Evolutionary conservation across 2,329 filamentous ascomycete genomes (phyloP), one percentile per base, ranked within the genome.

Genomic region (Cryoendolithus antarcticus): DNA sequence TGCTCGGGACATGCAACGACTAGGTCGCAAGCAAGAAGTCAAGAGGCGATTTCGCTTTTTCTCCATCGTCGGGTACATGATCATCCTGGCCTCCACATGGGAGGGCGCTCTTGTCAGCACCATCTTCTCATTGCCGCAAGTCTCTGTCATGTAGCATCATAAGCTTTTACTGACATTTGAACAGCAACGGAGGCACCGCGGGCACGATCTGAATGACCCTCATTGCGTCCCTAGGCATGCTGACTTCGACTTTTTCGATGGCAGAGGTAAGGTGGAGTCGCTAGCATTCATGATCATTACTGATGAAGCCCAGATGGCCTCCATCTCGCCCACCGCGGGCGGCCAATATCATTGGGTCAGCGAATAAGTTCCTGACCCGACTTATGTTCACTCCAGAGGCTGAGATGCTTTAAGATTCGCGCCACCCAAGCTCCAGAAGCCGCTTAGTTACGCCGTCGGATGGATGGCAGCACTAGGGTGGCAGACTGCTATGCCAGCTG

Each of bases 271-370:
- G 15, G 15, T 19, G 15, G 15, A 19, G 15, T 19, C 15, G 15
- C 15, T 19, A 19, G 15, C 15, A 19, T 19, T 19, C 15, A 19
- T 19, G 15, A 19, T 19, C 15, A 19, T 19, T 19, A 19, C 15
- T 19, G 15, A 19, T 19, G 15, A 19, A 19, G 15, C 15, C 15
- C 15, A 19, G 45, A 67, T 71, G 60, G 66, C 65, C 1, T 68
- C 64, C 4, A 71, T 71, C 63, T 70, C 71, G 2, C 72, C 72
- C 0, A 76, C 70, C 0, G 65, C 66, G 5, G 72, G 72, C 13
- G 73, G 73, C 1, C 72, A 76, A 47, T 75, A 75, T 44, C 35
- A 32, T 27, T 33, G 60, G 60, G 60, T 64, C 3, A 60, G 58
- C 9, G 59, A 65, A 5, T 19, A 19, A 19, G 15, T 19, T 19